These are phyloP conservation scores for Dujonia santamariae DNA, from an alignment of 1,139 yeast genomes.

Conservation along the genomic window DNA sequence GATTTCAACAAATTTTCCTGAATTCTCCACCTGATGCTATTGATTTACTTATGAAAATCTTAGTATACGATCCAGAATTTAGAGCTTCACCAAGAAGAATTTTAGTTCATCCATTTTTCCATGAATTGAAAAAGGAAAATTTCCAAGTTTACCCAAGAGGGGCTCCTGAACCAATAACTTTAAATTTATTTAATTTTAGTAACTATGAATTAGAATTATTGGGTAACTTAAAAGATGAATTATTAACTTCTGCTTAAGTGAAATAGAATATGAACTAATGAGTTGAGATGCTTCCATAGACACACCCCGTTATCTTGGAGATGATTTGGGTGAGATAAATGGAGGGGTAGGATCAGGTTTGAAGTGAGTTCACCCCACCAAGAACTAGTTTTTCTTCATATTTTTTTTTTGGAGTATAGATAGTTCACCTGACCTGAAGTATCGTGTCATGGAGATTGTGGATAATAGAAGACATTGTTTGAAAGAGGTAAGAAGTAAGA, in stretches of 20 bases:
- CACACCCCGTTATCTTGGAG: too few species aligned
- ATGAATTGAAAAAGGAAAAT: slow-evolving; percentile 58
- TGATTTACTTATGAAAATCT: slow-evolving; percentile 63
- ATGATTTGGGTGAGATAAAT: too few species aligned
- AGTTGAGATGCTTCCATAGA: too few species aligned
- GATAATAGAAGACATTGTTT: too few species aligned
- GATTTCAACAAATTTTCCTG: slow-evolving; percentile 68
- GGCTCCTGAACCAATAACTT: slow-evolving; percentile 34
- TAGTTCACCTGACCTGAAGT: too few species aligned
- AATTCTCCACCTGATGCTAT: slow-evolving; percentile 70
- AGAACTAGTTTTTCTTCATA: too few species aligned
- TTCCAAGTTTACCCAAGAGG: slow-evolving; percentile 62
- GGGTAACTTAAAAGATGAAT: slow-evolving; percentile 41
- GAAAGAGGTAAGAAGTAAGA: too few species aligned
- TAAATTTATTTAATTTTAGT: slow-evolving; percentile 53
- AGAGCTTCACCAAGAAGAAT: slow-evolving; percentile 67
- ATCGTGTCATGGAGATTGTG: too few species aligned
- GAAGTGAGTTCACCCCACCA: background rate
- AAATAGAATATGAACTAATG: too few species aligned
- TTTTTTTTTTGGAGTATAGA: too few species aligned
- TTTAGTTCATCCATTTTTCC: slow-evolving; percentile 68
- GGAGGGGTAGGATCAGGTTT: too few species aligned
- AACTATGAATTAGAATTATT: slow-evolving; percentile 49
- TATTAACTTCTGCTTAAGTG: slow-evolving; percentile 13
- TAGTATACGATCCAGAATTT: slow-evolving; percentile 70